These are phyloP conservation scores for Zarea fungicola DNA, from an alignment of 2,329 filamentous ascomycete species.

Conservation along the genomic window DNA sequence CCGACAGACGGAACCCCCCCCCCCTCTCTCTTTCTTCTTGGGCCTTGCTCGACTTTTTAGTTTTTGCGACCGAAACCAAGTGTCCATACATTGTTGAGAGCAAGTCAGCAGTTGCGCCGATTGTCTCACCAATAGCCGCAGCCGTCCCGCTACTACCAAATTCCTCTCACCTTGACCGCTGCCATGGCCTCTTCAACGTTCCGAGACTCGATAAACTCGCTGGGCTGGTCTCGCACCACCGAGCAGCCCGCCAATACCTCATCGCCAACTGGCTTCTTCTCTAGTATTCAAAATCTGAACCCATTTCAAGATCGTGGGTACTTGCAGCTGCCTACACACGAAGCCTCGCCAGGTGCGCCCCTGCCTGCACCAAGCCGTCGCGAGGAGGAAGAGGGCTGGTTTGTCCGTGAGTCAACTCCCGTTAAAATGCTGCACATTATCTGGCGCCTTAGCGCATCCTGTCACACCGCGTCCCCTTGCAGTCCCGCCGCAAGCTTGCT, in stretches of 20 bases:
- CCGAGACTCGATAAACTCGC: constrained; percentile 86
- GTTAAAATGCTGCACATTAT: background rate
- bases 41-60: background rate
- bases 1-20: constrained; percentile 3
- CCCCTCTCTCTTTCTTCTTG: too few relatives aligned
- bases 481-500: constrained; percentile 38
- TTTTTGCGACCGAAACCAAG: constrained; percentile 1
- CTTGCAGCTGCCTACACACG: constrained; percentile 78
- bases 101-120: constrained; percentile 7
- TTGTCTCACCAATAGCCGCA: constrained; percentile 8
- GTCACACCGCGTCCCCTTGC: constrained; percentile 23
- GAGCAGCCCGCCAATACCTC: constrained; percentile 70
- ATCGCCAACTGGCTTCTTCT: constrained; percentile 67
- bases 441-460: constrained; percentile 1
- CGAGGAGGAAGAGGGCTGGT: constrained; percentile 94
- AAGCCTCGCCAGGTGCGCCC: constrained; percentile 73
- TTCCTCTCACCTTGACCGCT: constrained; percentile 10
- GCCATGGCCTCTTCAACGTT: constrained; percentile 83
- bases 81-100: constrained; percentile 5
- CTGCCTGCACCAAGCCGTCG: constrained; percentile 77
- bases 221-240: constrained; percentile 89
- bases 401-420: constrained; percentile 69
- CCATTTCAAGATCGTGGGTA: constrained; percentile 84
- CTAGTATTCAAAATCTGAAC: constrained; percentile 78
- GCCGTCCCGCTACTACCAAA: background rate